phyloP scores from a whole-genome alignment of 164 flowering plant species.

The Berberis thunbergii region DNA sequence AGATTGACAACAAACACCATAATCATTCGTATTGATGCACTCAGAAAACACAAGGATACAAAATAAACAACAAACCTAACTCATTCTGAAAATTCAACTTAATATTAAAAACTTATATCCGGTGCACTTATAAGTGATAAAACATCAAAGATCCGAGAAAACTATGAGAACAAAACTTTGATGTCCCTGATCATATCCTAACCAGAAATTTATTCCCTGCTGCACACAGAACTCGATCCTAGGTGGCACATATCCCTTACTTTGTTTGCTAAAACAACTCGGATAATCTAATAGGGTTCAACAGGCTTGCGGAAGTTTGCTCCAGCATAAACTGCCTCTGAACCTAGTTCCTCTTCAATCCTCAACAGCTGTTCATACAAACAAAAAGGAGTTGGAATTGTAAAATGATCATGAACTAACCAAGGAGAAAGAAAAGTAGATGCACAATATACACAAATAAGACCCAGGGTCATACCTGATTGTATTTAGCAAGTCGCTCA shows the following conservation, averaged over 20 bases:
- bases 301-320: conserved; percentile 72
- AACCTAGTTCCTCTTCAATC: conserved; percentile 84
- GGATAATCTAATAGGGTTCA: conserved; percentile 51
- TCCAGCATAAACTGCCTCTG: conserved; percentile 79
- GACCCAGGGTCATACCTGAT: conserved; percentile 40
- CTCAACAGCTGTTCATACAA: conserved; percentile 48
- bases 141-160: too few relatives aligned
- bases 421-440: background rate
- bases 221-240: background rate
- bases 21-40: too few relatives aligned
- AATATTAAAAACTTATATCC: background rate
- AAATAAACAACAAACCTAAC: too few relatives aligned
- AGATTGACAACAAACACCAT: too few relatives aligned
- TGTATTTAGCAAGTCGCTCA: conserved; percentile 88
- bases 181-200: background rate
- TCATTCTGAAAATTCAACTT: too few relatives aligned
- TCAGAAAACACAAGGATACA: too few relatives aligned
- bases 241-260: background rate
- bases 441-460: background rate
- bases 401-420: background rate
- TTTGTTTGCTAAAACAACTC: background rate
- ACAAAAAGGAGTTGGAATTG: background rate
- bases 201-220: background rate
- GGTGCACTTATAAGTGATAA: background rate
- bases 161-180: too few relatives aligned